Conservation (phyloP, 2,329 filamentous ascomycete genomes). For the Paecilomyces variotii region DNA sequence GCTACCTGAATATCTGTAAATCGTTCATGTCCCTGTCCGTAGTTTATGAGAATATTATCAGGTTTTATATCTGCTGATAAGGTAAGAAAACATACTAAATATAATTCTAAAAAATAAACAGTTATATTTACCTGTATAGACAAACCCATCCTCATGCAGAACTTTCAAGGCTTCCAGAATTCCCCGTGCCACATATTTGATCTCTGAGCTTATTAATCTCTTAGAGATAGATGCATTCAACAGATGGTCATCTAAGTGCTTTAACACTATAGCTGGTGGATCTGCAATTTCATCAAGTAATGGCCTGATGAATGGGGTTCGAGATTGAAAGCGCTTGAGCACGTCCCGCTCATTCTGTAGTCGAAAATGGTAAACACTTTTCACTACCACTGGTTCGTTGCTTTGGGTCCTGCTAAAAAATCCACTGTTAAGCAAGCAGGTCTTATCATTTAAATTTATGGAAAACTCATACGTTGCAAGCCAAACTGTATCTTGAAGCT, state of each 20-base stretch:
- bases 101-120: no score
- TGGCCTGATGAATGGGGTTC: slow-evolving; percentile 1
- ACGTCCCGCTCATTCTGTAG: slow-evolving; percentile 2
- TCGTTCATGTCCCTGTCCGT: no score
- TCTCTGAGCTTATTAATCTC: background rate
- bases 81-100: no score
- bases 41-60: no score
- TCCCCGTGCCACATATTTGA: slow-evolving; percentile 2
- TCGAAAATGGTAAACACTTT: background rate
- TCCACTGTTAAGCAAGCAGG: background rate
- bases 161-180: slow-evolving; percentile 1
- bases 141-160: slow-evolving; percentile 1
- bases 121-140: background rate
- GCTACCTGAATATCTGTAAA: no score
- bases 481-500: background rate
- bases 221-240: slow-evolving; percentile 1
- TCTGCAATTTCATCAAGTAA: slow-evolving; percentile 1
- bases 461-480: background rate
- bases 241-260: background rate
- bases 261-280: slow-evolving; percentile 1
- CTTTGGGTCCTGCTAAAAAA: background rate
- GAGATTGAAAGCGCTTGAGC: slow-evolving; percentile 1
- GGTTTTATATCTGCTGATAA: no score
- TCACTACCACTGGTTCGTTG: background rate
- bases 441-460: background rate